Conservation (phyloP, 306 rosid genomes). For the Medicago arabica region DNA sequence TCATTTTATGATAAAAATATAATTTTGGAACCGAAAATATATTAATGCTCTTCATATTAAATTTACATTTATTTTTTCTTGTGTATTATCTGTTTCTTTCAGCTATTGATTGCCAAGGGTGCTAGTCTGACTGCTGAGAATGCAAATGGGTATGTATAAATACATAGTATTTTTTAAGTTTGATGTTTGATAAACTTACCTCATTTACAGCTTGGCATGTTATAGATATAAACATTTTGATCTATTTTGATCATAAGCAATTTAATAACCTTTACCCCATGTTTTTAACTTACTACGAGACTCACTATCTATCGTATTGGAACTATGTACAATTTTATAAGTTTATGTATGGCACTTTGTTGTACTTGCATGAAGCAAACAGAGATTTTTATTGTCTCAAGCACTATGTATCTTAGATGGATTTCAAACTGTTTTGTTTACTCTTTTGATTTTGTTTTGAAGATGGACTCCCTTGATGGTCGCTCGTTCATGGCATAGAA, state of each 20-base stretch:
- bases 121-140: conserved; percentile 78
- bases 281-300: neutral
- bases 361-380: conserved; percentile 23
- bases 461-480: conserved; percentile 95
- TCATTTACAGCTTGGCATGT: conserved; percentile 2
- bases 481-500: conserved; percentile 90
- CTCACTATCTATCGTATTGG: neutral
- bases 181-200: conserved; percentile 26
- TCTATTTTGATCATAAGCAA: conserved; percentile 16
- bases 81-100: conserved; percentile 48
- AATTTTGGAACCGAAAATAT: too few species aligned
- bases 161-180: conserved; percentile 30
- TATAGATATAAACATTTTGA: conserved; percentile 29
- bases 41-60: conserved; percentile 39
- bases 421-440: conserved; percentile 28
- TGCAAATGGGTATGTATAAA: conserved; percentile 74
- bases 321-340: conserved; percentile 1
- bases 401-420: conserved; percentile 25
- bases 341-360: neutral
- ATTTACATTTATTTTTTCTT: conserved; percentile 33
- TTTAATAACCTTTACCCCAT: conserved; percentile 2
- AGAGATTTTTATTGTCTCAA: neutral
- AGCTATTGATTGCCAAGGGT: conserved; percentile 86
- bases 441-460: conserved; percentile 45
- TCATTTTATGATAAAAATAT: too few species aligned